Base-by-base conservation (phyloP, 371 early-diverging fungal species). In the Synchytrium microbalum region DNA sequence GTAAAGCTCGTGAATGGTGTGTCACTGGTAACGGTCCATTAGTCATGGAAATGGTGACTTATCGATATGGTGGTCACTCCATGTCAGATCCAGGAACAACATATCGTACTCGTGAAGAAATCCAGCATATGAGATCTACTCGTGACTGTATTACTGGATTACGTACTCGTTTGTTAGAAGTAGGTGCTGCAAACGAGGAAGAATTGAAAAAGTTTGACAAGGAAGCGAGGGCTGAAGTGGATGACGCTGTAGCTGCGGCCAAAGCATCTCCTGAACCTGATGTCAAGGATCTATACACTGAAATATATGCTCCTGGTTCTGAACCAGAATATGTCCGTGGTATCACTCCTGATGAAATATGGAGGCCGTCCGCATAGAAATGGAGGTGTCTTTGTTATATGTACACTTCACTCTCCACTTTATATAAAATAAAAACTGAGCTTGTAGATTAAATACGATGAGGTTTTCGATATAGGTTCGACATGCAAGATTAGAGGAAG, bases 31-130 rank as follows among this genome's bases (percentile, higher is more conserved):
- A 93, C 69, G 98, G 99, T 23, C 99, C 99, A 32, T 79, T 99
- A 60, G 88, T 99, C 56, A 79, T 98, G 78, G 98, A 99, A 84
- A 85, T 96, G 84, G 88, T 88, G 67, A 98, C 98, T 31, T 95
- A 99, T 84, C 92, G 99, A 64, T 95, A 95, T 77, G 98, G 98
- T 79, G 98, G 98, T 61, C 99, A 99, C 90, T 98, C 98, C 71
- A 97, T 97, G 98, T 95, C 96, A 64, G 98, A 97, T 79, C 98
- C 98, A 46, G 98, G 98, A 64, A 96, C 96, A 76, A 95, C 95
- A 63, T 97, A 95, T 87, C 90, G 96, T 69, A 92, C 95, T 68
- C 90, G 96, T 75, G 96, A 95, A 79, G 95, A 97, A 79, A 91
- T 97, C 66, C 92, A 95, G 80, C 87, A 93, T 75, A 95, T 96